phyloP scores from a whole-genome alignment of 768 basidiomycete species.

The Suillus luteus region DNA sequence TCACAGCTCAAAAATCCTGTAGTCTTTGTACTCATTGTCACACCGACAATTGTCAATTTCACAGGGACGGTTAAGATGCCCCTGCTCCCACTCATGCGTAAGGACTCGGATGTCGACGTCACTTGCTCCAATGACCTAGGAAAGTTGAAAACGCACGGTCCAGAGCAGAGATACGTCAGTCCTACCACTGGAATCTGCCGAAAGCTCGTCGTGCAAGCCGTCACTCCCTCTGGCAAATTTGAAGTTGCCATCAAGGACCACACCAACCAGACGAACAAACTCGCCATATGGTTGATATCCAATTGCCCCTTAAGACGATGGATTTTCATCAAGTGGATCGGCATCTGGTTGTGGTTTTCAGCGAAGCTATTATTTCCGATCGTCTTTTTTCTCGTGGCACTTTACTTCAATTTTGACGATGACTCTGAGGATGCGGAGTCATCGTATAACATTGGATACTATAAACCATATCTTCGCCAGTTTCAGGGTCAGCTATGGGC shows the following conservation, averaged over 20 bases:
- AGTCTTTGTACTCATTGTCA: neutral
- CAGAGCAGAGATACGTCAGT: conserved; percentile 20
- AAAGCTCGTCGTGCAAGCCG: conserved; percentile 17
- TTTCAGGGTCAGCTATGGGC: conserved; percentile 22
- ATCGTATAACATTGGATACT: conserved; percentile 3
- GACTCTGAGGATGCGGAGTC: neutral
- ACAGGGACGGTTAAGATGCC: neutral
- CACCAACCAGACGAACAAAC: conserved; percentile 6
- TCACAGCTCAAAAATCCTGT: neutral
- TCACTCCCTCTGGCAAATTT: conserved; percentile 8
- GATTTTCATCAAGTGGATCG: conserved; percentile 12
- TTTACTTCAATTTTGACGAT: neutral
- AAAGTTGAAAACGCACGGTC: conserved; percentile 5
- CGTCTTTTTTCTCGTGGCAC: neutral
- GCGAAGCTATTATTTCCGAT: conserved; percentile 14
- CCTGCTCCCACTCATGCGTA: neutral
- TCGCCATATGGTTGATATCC: conserved; percentile 17
- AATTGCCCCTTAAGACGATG: neutral
- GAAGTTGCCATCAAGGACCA: conserved; percentile 11
- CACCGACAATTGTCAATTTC: neutral
- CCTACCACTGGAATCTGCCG: conserved; percentile 19
- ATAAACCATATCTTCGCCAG: conserved; percentile 11
- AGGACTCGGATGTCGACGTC: neutral
- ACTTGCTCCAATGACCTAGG: neutral
- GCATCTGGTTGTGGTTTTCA: conserved; percentile 11